Base-by-base conservation (phyloP, 1,284 basidiomycete species). In the Moesziomyces sp. region DNA sequence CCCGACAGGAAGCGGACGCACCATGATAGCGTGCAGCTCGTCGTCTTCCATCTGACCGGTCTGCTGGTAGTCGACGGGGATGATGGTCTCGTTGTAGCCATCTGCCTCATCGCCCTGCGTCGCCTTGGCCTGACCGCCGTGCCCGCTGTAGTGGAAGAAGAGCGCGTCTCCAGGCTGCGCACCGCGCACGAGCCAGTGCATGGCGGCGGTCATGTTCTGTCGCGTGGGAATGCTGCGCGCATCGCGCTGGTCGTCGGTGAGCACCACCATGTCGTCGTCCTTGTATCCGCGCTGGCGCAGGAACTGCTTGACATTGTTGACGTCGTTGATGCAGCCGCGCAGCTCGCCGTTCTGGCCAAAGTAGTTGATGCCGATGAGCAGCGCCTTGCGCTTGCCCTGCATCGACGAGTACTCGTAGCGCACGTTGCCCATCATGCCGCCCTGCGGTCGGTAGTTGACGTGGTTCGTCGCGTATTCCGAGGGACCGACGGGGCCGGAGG, bases 301-400 rank as follows among this genome's bases (percentile, higher is more conserved):
- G 74, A 84, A 84, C n/a, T 69, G 56, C 52, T 79, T 71, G 54
- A 84, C 74, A 62, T 84, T 84, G 42, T 81, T 60, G 7, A 80
- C 82, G 53, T 84, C 83, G 67, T 84, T 84, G 70, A 78, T 79
- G 74, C 83, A 84, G 11, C 83, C 83, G 33, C 80, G 71, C 48
- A 84, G 76, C 67, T 78, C 76, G 49, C 79, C 70, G 38, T 58
- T 58, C 30, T 70, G 73, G 5, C 79, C 79, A 26, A 60, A 67
- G 51, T 84, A 84, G 69, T 84, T 84, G 68, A 84, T 82, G 7
- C 83, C 83, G 55, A 84, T 83, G 33, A 84, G 61, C 24, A 84
- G 69, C 26, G 83, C 83, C 61, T 84, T 84, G 24, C 83, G 72
- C 65, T 81, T 83, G 19, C 83, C 83, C 26, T 53, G 64, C 81